Base-by-base conservation (phyloP, 805 yeast genomes). In the Phaffomyces antillensis region DNA sequence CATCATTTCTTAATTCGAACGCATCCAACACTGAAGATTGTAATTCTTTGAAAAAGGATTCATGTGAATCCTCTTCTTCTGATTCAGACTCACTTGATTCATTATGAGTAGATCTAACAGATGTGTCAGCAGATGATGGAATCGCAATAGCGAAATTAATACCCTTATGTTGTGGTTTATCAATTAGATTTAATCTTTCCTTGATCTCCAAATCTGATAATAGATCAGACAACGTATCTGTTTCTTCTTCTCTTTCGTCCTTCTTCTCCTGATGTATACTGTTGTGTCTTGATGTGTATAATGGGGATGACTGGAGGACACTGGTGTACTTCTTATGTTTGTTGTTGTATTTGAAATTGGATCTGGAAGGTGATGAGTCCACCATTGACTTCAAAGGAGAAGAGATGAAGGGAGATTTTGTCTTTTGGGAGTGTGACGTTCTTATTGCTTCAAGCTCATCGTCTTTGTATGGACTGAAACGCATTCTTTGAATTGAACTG, bases 351-450 rank as follows among this genome's bases (percentile, higher is more conserved):
- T 5, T 46, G 34, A 35, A 43, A 26, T 7, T 46, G 34, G 32
- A 43, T 36, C 18, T 40, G 20, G 24, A 13, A 4, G 39, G 36
- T 7, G 53, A 49, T 0, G 55, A 35, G 26, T 48, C 51, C 7
- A 35, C 26, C 23, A 40, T 24, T n/a, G 58, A 46, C 41, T 53
- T 54, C 37, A 52, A 34, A 4, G 59, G 57, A 5, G 61, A 52
- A 3, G 56, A 49, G 7, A 42, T 38, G n/a, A 51, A 35, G 2
- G 41, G 41, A 6, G 46, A 44, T 18, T 18, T 8, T 16, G 24
- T 4, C 28, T 28, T 28, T 9, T 3, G 12, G 20, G 5, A 7
- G 15, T 8, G 23, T 20, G 23, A 20, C 7, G 5, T 20, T 20
- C 7, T 7, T 20, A 7, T 5, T 4, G n/a, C 36, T 16, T 43